These are phyloP conservation scores for Cladosporium oxysporum DNA, from an alignment of 2,329 filamentous ascomycete genomes.

Conservation along the genomic window DNA sequence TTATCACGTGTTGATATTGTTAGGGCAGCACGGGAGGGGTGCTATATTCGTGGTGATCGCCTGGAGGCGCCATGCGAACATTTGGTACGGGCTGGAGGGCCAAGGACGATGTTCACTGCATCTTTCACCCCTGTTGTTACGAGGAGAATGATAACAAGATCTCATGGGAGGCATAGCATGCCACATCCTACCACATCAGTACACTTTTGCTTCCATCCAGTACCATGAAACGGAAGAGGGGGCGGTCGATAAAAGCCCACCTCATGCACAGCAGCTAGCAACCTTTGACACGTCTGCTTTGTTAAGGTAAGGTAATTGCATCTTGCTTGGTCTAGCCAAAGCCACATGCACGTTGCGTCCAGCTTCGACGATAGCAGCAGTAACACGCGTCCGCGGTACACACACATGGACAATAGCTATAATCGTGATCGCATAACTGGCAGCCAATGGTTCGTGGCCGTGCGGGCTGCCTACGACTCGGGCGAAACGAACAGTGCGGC, in stretches of 20 bases:
- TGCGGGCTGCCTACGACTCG: neutral
- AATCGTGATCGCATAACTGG: conserved; percentile 7
- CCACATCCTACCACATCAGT: neutral
- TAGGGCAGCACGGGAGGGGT: neutral
- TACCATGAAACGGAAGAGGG: neutral
- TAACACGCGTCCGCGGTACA: neutral
- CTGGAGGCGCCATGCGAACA: neutral
- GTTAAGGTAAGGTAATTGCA: neutral
- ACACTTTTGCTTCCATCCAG: neutral
- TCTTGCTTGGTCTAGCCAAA: neutral
- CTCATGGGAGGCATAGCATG: neutral
- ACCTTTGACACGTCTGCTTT: neutral
- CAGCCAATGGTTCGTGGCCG: neutral
- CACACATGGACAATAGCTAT: neutral
- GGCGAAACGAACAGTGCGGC: conserved; percentile 11
- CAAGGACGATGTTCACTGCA: neutral
- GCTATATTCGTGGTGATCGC: neutral
- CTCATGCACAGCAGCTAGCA: neutral
- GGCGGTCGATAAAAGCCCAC: neutral
- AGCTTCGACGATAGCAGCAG: neutral
- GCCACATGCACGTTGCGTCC: neutral
- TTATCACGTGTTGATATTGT: neutral
- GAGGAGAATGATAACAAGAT: neutral
- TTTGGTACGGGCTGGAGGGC: neutral
- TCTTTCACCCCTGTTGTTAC: neutral